Conservation (phyloP, 306 rosid genomes). For the Cucumis sativus region DNA sequence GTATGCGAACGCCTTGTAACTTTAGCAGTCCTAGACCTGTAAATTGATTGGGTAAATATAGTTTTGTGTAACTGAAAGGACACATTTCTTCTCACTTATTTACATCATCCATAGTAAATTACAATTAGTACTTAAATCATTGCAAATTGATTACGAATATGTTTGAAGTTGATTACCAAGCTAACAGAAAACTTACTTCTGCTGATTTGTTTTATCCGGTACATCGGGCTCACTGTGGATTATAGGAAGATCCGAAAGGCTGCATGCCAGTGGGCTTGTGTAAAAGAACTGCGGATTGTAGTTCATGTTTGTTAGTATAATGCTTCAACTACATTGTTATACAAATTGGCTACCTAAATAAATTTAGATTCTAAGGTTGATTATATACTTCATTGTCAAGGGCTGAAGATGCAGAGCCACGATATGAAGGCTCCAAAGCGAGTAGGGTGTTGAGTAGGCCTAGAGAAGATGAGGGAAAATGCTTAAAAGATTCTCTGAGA, state of each 20-base stretch:
- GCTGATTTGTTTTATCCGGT: slow-evolving; percentile 32
- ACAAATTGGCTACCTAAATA: not conserved
- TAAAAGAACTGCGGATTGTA: slow-evolving; percentile 60
- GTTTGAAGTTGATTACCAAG: not conserved
- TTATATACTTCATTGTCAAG: slow-evolving; percentile 48
- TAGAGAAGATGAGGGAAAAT: slow-evolving; percentile 57
- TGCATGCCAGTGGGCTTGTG: slow-evolving; percentile 68
- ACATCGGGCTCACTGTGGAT: slow-evolving; percentile 33
- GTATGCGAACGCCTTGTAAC: slow-evolving; percentile 39
- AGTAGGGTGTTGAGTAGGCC: slow-evolving; percentile 64
- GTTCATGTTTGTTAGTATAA: not conserved
- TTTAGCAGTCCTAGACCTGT: slow-evolving; percentile 49
- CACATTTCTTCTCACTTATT: not conserved
- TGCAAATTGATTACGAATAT: not conserved
- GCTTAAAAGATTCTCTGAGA: slow-evolving; percentile 45
- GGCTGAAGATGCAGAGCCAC: slow-evolving; percentile 63
- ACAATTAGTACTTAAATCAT: not conserved
- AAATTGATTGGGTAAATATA: not conserved
- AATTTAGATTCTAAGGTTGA: not conserved
- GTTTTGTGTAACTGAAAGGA: not conserved
- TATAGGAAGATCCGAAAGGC: slow-evolving; percentile 57
- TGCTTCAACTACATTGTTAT: not conserved
- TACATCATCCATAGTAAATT: not conserved
- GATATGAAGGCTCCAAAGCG: slow-evolving; percentile 65
- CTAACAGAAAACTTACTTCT: slow-evolving; percentile 41